Percentiles rank a stretch among this genome's conserved stretches.
These are phyloP conservation scores for Mimosa pudica DNA, from an alignment of 306 rosid genomes.

Conservation along the genomic window DNA sequence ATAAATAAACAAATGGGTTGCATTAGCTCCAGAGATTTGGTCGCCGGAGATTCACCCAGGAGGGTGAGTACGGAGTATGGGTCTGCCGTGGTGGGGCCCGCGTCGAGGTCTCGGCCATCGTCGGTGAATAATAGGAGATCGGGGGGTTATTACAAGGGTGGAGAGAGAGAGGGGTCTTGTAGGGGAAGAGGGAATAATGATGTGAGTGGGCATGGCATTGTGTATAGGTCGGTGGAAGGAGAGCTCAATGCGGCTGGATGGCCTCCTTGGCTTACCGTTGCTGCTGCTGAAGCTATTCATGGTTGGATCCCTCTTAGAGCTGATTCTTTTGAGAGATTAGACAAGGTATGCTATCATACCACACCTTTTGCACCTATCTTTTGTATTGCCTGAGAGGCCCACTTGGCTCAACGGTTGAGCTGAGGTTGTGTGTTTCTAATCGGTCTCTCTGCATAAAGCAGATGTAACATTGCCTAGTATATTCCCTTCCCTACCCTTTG, in stretches of 20 bases:
- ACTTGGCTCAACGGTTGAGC: too few species aligned
- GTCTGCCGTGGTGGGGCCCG: constrained; percentile 10
- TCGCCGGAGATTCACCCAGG: constrained; percentile 16
- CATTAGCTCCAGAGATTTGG: constrained; percentile 68
- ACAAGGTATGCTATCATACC: constrained; percentile 54
- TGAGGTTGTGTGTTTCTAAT: too few species aligned
- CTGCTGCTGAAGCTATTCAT: constrained; percentile 82
- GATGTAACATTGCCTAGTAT: too few species aligned
- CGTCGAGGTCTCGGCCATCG: constrained; percentile 17
- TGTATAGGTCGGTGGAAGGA: constrained; percentile 55
- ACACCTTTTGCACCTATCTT: too few species aligned
- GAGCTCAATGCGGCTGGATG: constrained; percentile 97
- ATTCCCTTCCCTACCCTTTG: too few species aligned
- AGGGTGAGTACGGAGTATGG: constrained; percentile 18
- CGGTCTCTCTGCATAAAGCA: too few species aligned
- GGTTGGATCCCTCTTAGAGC: constrained; percentile 98
- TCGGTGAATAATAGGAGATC: constrained; percentile 22
- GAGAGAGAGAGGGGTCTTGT: constrained; percentile 46
- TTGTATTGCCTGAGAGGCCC: too few species aligned
- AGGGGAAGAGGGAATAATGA: constrained; percentile 48
- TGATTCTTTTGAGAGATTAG: constrained; percentile 84
- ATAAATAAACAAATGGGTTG: constrained; percentile 69
- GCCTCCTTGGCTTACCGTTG: constrained; percentile 91
- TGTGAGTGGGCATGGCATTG: constrained; percentile 25
- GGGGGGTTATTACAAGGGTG: constrained; percentile 43